Percentiles rank a stretch among this genome's conserved stretches.
Evolutionary conservation across 2,329 filamentous ascomycete genomes (phyloP).

Genomic region (Penicillium sp.): DNA sequence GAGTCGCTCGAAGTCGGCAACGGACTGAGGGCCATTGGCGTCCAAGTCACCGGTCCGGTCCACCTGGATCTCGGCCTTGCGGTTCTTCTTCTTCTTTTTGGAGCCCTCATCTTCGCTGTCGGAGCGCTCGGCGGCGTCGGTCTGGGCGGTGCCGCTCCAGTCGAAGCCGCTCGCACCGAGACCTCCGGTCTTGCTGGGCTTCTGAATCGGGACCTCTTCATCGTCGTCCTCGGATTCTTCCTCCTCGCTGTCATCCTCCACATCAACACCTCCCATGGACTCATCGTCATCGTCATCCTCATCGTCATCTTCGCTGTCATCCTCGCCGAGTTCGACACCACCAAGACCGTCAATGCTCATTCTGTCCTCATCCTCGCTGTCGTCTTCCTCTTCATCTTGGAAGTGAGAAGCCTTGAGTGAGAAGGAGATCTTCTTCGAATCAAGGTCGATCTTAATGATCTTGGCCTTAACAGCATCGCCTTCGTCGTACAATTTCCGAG

Average conservation of each 20-base stretch:
- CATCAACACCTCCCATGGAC: conserved; percentile 39
- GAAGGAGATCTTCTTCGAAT: conserved; percentile 73
- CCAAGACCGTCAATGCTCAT: conserved; percentile 26
- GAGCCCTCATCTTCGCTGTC: conserved; percentile 45
- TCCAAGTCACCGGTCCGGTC: conserved; percentile 91
- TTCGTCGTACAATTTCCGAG: conserved; percentile 78
- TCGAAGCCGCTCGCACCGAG: conserved; percentile 72
- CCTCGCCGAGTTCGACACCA: conserved; percentile 29
- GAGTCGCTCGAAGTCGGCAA: conserved; percentile 86
- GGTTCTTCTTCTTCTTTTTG: conserved; percentile 59
- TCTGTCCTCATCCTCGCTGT: conserved; percentile 41
- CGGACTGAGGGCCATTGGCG: conserved; percentile 74
- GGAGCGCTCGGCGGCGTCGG: conserved; percentile 38
- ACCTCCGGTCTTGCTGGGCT: conserved; percentile 41
- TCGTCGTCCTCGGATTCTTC: conserved; percentile 29
- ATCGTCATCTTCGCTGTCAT: conserved; percentile 31
- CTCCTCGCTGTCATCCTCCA: conserved; percentile 35
- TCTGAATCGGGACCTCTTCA: conserved; percentile 39
- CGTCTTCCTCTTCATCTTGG: conserved; percentile 48
- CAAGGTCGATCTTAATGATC: conserved; percentile 65
- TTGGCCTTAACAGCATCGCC: conserved; percentile 91
- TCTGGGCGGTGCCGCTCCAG: conserved; percentile 66
- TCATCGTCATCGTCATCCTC: too few relatives aligned
- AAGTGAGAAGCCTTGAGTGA: conserved; percentile 91
- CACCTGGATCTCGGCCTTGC: conserved; percentile 67